Evolutionary conservation across 225 moss, liverwort and hornwort genomes (phyloP).

Genomic region (Neckera pumila): DNA sequence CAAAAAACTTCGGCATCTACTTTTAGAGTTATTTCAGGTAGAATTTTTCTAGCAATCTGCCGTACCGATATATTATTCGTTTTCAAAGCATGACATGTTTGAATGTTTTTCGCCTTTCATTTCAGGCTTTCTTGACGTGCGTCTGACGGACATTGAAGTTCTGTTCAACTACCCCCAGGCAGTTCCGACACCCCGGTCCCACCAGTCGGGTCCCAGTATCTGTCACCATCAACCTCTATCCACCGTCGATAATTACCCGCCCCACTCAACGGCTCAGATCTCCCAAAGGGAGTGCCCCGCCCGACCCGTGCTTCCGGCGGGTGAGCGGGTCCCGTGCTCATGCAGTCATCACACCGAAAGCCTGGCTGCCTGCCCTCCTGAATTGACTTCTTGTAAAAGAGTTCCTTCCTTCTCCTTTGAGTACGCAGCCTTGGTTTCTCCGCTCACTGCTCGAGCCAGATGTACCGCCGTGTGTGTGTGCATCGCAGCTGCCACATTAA

Average conservation of each 20-base stretch:
- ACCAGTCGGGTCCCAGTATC: neutral
- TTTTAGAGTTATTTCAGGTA: neutral
- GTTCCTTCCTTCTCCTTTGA: too few relatives aligned
- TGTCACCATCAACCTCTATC: too few relatives aligned
- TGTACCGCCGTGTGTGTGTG: too few relatives aligned
- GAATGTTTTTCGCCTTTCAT: neutral
- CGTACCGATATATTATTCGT: neutral
- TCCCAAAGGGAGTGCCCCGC: too few relatives aligned
- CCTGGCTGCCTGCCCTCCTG: too few relatives aligned
- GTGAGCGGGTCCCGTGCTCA: neutral
- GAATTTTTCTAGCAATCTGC: neutral
- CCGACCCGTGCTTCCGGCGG: neutral
- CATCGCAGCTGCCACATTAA: neutral
- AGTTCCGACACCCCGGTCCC: neutral
- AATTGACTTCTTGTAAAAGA: neutral
- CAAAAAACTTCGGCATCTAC: fast-evolving
- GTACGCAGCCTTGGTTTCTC: neutral
- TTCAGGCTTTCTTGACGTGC: neutral
- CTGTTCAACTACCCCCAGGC: neutral
- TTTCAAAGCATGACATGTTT: neutral
- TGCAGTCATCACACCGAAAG: neutral
- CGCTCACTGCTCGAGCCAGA: neutral
- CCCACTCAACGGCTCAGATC: neutral
- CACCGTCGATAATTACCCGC: neutral
- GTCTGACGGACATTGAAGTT: neutral